Evolutionary conservation across 441 rosid genomes (phyloP), one percentile per base, ranked within the genome.

Genomic region (Melastoma candidum): DNA sequence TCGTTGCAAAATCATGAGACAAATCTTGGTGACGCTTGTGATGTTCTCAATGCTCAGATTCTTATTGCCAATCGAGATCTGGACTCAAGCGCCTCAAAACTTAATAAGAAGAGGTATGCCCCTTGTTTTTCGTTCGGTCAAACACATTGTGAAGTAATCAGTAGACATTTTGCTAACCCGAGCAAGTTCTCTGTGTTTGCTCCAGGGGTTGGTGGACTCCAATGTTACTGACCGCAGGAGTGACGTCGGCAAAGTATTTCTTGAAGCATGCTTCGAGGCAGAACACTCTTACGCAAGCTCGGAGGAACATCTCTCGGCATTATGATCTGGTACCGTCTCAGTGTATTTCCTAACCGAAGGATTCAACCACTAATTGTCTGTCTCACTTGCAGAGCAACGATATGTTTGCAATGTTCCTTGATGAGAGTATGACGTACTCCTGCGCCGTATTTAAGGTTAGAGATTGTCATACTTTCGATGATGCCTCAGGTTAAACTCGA

Each of bases 161-260:
- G 12, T 3, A 22, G 39, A 17, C 7, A 17, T 46, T 43, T 26
- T 43, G 24, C 57, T 36, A 44, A 50, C 17, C 50, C 25, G 3
- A 36, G 12, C 5, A 11, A 14, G 4, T 4, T 48, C 56, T 41
- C 7, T 1, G 39, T 17, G 27, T 59, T 49, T 25, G 4, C n/a
- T 41, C 46, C 25, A 89, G 97, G 77, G 96, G 99, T 11, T 86
- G 97, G 97, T 89, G 97, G 97, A 86, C 89, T 1, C 99, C 97
- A 4, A 44, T 83, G 76, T 60, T 93, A 26, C 54, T 86, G 29
- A 81, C 96, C 12, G 88, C 97, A 7, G 66, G 81, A 60, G 54
- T 84, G 50, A 68, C 88, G 48, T 89, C 95, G 12, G 85, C 84
- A 43, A 89, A 74, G 60, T 71, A 84, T 54, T 93, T 93, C 67